Evolutionary conservation across 345 rosid species (phyloP).

Genomic region (Lepidium didymum): DNA sequence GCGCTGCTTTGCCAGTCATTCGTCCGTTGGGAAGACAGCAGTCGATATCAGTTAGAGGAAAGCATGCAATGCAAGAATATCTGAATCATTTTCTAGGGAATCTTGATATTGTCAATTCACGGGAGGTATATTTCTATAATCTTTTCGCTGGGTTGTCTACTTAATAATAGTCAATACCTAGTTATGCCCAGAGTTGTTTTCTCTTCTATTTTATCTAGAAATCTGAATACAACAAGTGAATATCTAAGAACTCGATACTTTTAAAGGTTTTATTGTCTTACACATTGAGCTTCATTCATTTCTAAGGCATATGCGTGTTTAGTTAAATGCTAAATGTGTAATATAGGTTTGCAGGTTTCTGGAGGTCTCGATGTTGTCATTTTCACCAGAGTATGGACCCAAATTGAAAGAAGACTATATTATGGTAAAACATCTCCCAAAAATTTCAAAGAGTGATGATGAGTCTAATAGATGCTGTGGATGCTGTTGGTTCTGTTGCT

Average conservation of each 20-base stretch:
- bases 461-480: conserved; percentile 64
- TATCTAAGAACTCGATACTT: background rate
- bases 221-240: conserved; percentile 1
- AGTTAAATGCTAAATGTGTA: conserved; percentile 28
- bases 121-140: conserved; percentile 54
- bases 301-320: conserved; percentile 1
- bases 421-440: conserved; percentile 89
- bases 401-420: conserved; percentile 93
- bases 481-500: conserved; percentile 73
- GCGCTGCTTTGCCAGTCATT: conserved; percentile 89
- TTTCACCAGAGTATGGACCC: conserved; percentile 91
- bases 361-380: conserved; percentile 95
- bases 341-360: conserved; percentile 93
- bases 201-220: conserved; percentile 14
- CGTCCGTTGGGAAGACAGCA: conserved; percentile 93
- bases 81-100: conserved; percentile 89
- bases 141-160: background rate
- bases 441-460: conserved; percentile 49
- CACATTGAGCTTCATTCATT: conserved; percentile 4
- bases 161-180: conserved; percentile 3
- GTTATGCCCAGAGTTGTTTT: conserved; percentile 15
- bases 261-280: background rate
- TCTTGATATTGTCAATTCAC: conserved; percentile 88
- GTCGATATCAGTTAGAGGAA: conserved; percentile 83
- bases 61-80: conserved; percentile 95